A percentile compares a stretch with the other conserved stretches of the same genome.
Conservation (phyloP, 2,329 filamentous ascomycete species). For the Botrytis porri region DNA sequence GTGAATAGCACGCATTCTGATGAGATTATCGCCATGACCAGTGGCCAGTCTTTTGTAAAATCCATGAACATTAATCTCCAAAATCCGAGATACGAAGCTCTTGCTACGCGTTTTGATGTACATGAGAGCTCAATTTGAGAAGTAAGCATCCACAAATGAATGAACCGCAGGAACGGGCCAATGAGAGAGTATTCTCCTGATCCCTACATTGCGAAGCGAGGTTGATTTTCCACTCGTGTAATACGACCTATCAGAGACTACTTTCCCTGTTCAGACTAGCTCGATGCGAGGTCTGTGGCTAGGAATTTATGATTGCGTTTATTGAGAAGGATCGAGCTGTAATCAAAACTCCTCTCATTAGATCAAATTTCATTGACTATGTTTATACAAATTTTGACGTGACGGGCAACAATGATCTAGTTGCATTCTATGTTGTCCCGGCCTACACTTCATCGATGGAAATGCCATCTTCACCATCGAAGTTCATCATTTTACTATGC, state of each 20-base stretch:
- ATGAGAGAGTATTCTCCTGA: neutral
- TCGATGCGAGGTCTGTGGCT: neutral
- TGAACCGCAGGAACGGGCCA: neutral
- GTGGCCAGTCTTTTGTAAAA: neutral
- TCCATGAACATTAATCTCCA: neutral
- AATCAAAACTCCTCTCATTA: neutral
- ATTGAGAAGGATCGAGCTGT: neutral
- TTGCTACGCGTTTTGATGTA: neutral
- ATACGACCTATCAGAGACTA: neutral
- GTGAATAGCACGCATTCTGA: neutral
- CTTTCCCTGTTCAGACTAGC: neutral
- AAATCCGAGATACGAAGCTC: neutral
- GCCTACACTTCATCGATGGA: neutral
- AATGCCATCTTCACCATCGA: neutral
- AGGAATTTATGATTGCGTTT: neutral
- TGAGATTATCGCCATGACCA: neutral
- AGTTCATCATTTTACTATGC: neutral
- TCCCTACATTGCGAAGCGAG: neutral
- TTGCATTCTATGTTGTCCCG: neutral
- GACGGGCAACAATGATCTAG: neutral
- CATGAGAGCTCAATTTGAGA: neutral
- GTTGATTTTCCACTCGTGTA: neutral
- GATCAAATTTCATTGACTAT: neutral
- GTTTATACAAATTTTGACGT: neutral
- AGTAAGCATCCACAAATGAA: neutral